Conservation (phyloP, 2,329 filamentous ascomycete species). For the Acephala macrosclerotiorum region DNA sequence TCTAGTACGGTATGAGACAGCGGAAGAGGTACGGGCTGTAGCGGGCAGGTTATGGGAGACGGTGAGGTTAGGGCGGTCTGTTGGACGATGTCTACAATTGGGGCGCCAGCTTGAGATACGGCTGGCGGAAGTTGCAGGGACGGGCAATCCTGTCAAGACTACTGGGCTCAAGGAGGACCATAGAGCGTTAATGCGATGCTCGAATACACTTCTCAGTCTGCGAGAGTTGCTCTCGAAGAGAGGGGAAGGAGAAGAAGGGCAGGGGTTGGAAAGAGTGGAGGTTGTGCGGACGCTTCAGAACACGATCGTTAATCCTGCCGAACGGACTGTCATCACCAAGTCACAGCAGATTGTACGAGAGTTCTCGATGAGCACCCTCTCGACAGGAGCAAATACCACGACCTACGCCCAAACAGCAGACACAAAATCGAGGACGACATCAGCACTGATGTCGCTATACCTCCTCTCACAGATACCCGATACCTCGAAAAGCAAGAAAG, state of each 20-base stretch:
- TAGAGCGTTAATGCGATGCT: slow-evolving; percentile 80
- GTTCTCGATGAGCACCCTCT: slow-evolving; percentile 75
- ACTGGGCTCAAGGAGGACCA: slow-evolving; percentile 66
- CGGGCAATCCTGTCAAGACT: slow-evolving; percentile 45
- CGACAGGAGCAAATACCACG: slow-evolving; percentile 53
- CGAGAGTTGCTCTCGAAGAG: slow-evolving; percentile 74
- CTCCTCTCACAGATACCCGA: slow-evolving; percentile 75
- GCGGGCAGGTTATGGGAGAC: slow-evolving; percentile 83
- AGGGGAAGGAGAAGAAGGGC: slow-evolving; percentile 76
- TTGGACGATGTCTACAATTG: slow-evolving; percentile 80
- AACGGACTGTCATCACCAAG: slow-evolving; percentile 74
- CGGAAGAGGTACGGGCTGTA: slow-evolving; percentile 81
- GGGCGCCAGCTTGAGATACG: slow-evolving; percentile 90
- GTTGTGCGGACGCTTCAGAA: slow-evolving; percentile 75
- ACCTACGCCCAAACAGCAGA: slow-evolving; percentile 75
- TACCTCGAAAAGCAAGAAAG: slow-evolving; percentile 57
- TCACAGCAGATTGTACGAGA: slow-evolving; percentile 84
- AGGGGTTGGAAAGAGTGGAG: slow-evolving; percentile 77
- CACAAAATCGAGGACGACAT: slow-evolving; percentile 74
- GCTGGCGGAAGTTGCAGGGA: slow-evolving; percentile 68
- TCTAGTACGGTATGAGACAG: slow-evolving; percentile 82
- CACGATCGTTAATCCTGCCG: slow-evolving; percentile 73
- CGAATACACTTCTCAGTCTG: slow-evolving; percentile 79
- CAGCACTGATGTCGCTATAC: slow-evolving; percentile 79
- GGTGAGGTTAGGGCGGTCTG: slow-evolving; percentile 76